Percentiles rank a stretch among this genome's conserved stretches.
Conservation (phyloP, 1,139 yeast genomes). For the Wickerhamomyces sp. region DNA sequence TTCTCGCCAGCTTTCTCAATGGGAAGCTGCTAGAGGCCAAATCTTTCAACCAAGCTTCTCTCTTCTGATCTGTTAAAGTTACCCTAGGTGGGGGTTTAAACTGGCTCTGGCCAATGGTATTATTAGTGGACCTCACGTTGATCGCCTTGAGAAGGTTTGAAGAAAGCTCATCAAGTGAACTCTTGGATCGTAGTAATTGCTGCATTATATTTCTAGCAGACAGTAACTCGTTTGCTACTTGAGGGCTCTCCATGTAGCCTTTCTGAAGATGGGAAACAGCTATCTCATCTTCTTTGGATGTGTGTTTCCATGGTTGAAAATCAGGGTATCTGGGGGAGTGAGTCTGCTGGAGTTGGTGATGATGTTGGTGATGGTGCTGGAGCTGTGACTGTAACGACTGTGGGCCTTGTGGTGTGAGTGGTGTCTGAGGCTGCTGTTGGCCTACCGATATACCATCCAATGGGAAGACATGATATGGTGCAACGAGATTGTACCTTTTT, state of each 20-base stretch:
- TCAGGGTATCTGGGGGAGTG: slow-evolving; percentile 46
- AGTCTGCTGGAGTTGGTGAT: not conserved
- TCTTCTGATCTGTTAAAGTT: slow-evolving; percentile 79
- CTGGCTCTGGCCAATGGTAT: slow-evolving; percentile 54
- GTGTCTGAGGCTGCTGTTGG: not conserved
- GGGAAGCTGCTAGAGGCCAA: slow-evolving; percentile 67
- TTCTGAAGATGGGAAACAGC: slow-evolving; percentile 49
- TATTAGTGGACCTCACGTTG: slow-evolving; percentile 59
- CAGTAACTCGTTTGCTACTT: slow-evolving; percentile 54
- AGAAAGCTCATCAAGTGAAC: slow-evolving; percentile 58
- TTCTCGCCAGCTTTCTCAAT: slow-evolving; percentile 60
- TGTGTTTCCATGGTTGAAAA: slow-evolving; percentile 74
- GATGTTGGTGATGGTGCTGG: slow-evolving; percentile 2
- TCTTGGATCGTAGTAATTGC: slow-evolving; percentile 37
- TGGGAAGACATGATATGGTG: slow-evolving; percentile 22
- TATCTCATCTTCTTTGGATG: slow-evolving; percentile 47
- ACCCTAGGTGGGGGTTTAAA: slow-evolving; percentile 84
- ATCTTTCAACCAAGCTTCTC: slow-evolving; percentile 81
- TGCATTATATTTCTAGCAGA: slow-evolving; percentile 47
- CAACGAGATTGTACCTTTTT: slow-evolving; percentile 18
- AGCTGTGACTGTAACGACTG: not conserved
- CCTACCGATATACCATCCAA: slow-evolving; percentile 11
- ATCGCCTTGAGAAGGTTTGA: slow-evolving; percentile 63
- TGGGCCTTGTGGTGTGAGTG: not conserved
- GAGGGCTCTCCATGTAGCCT: slow-evolving; percentile 53